Evolutionary conservation across 2,329 filamentous ascomycete species (phyloP), one percentile per base, ranked within the genome.

Genomic region (Aspergillus sojae): DNA sequence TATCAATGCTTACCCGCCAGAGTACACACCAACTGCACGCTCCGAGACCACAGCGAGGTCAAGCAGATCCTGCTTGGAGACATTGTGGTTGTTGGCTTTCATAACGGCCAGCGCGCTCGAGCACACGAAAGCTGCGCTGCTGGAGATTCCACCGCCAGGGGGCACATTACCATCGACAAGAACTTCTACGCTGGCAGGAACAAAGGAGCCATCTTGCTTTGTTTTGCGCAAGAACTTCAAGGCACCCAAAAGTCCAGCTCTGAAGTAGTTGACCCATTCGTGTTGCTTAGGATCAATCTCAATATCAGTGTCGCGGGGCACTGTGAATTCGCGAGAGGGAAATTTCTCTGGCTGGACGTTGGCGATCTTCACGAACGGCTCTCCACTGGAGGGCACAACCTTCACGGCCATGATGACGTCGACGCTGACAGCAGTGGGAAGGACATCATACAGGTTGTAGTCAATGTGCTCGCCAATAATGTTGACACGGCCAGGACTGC

Each of bases 391-490:
- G 11, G 77, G 72, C 41, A 85, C 78, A 32, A 83, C 77, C 32
- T 84, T 83, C 62, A 97, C 91, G 58, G 94, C 95, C 73, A 99
- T 86, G 64, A 99, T 86, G 62, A 93, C 90, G 78, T 99, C 95
- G 66, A 93, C 91, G 6, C 91, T 93, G 69, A 98, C 93, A 66
- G 94, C 95, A 88, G 97, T 97, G 58, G 95, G 95, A 28, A 99
- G 85, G 64, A 97, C 94, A 71, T 95, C 90, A 83, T 98, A 99
- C 23, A 99, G 87, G 16, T 93, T 97, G 82, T 99, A 99, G 82
- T 99, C 95, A 74, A 99, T 97, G 82, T 99, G 95, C 85, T 99
- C 95, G 78, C 95, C 95, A 76, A 99, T 97, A 74, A 99, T 95
- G 82, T 98, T 98, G 69, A 99, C 95, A 69, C 95, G 88, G 64